phyloP scores from a whole-genome alignment of 495 filamentous ascomycete genomes.

The Daldinia caldariorum region DNA sequence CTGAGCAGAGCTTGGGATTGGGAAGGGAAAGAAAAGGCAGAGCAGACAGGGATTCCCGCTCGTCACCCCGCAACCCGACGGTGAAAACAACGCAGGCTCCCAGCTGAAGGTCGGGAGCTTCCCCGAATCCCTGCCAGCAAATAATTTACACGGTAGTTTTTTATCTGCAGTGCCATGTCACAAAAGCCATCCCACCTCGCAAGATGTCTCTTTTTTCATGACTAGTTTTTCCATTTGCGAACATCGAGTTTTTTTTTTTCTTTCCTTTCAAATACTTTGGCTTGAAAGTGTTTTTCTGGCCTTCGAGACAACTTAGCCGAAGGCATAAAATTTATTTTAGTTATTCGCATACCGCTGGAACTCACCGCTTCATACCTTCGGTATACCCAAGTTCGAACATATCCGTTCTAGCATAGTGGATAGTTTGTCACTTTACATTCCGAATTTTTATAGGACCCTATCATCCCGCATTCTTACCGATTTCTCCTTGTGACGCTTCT shows the following conservation, averaged over 20 bases:
- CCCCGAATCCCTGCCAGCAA: conserved; percentile 31
- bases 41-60: conserved; percentile 29
- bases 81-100: conserved; percentile 45
- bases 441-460: conserved; percentile 15
- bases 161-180: conserved; percentile 48
- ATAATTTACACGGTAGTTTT: conserved; percentile 23
- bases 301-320: conserved; percentile 6
- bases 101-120: conserved; percentile 38
- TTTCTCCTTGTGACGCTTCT: conserved; percentile 9
- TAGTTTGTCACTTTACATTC: conserved; percentile 16
- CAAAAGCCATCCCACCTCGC: conserved; percentile 32
- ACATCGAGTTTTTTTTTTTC: conserved; percentile 3
- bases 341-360: conserved; percentile 20
- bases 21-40: background rate
- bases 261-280: conserved; percentile 12
- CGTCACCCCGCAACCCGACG: conserved; percentile 50
- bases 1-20: background rate
- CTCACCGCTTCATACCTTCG: conserved; percentile 18
- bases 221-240: conserved; percentile 20
- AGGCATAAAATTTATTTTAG: conserved; percentile 24
- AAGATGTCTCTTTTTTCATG: conserved; percentile 25
- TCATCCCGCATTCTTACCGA: conserved; percentile 37
- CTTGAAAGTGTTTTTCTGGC: conserved; percentile 5
- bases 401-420: conserved; percentile 13
- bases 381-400: conserved; percentile 14